phyloP scores from a whole-genome alignment of 768 basidiomycete genomes.

The Exsudoporus frostii region DNA sequence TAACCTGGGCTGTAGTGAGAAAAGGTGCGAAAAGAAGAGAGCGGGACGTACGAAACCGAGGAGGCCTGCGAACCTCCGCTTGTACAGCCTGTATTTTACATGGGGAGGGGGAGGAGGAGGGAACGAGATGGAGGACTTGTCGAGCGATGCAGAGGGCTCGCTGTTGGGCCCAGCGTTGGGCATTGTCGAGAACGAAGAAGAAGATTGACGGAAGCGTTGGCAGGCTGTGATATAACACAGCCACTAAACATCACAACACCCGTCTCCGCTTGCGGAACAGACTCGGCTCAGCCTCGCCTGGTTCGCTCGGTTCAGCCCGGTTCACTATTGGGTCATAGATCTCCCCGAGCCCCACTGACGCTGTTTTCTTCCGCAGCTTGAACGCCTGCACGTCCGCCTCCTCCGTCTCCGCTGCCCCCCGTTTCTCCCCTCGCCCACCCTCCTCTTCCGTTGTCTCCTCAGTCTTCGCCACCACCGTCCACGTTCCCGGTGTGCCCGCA shows the following conservation, averaged over 20 bases:
- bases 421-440: constrained; percentile 32
- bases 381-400: constrained; percentile 55
- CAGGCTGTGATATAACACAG: too few species aligned
- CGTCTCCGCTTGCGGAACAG: constrained; percentile 23
- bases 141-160: background rate
- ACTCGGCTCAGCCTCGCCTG: constrained; percentile 1
- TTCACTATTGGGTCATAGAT: constrained; percentile 74
- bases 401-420: constrained; percentile 36
- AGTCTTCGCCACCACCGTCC: constrained; percentile 56
- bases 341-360: constrained; percentile 62
- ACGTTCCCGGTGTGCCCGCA: constrained; percentile 74
- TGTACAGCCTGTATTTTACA: constrained; percentile 60
- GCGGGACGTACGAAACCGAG: constrained; percentile 47
- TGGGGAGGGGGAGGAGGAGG: background rate
- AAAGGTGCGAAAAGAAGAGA: background rate
- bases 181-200: background rate
- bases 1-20: constrained; percentile 38
- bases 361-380: constrained; percentile 65
- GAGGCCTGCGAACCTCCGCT: constrained; percentile 62
- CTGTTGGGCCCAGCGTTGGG: background rate
- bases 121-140: background rate
- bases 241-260: background rate
- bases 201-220: too few species aligned
- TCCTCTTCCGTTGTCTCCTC: background rate
- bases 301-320: constrained; percentile 17